A percentile compares a stretch with the other conserved stretches of the same genome.
phyloP scores from a whole-genome alignment of 164 flowering plant genomes.

The Sedum album region DNA sequence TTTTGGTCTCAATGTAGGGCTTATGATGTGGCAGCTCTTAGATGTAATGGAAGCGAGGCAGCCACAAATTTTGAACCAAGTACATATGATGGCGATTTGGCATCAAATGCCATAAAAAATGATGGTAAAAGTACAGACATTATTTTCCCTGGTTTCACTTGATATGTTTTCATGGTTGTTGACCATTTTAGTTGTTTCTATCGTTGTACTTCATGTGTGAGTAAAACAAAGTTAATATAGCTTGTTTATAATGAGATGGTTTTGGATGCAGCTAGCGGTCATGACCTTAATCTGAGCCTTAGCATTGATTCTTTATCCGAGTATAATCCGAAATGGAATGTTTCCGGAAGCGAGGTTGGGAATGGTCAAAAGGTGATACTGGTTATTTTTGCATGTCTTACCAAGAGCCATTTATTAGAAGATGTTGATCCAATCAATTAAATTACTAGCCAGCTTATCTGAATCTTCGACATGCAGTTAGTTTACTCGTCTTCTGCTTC shows the following conservation, averaged over 20 bases:
- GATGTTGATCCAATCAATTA: neutral
- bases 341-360: neutral
- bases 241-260: neutral
- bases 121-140: conserved; percentile 1
- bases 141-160: neutral
- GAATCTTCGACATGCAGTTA: neutral
- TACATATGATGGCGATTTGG: neutral
- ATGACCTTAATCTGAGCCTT: conserved; percentile 7
- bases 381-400: neutral
- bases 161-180: neutral
- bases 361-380: neutral
- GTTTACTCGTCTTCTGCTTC: neutral
- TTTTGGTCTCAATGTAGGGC: neutral
- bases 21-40: conserved; percentile 5
- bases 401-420: neutral
- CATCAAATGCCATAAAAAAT: neutral
- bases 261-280: conserved; percentile 6
- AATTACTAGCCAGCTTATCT: neutral
- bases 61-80: conserved; percentile 7
- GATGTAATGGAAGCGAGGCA: neutral
- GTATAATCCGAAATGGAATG: neutral
- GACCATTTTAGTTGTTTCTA: neutral
- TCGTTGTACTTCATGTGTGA: neutral
- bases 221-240: neutral
- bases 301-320: conserved; percentile 1